A percentile compares a stretch with the other conserved stretches of the same genome.
Conservation (phyloP, 73 alveolate genomes). For the Paramecium bursaria region DNA sequence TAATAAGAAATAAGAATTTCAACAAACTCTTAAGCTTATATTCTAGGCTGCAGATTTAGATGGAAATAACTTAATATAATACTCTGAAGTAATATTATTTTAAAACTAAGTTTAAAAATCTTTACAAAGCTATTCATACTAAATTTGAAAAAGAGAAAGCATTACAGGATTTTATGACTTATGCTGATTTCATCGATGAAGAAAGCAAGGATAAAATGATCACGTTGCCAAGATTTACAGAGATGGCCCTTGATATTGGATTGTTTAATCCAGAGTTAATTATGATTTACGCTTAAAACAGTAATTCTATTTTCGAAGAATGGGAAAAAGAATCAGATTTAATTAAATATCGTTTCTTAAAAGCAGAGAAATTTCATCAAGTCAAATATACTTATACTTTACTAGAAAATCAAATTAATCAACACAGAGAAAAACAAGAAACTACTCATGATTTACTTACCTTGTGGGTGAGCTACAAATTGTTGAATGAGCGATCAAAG, state of each 20-base stretch:
- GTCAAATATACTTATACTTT: constrained; percentile 42
- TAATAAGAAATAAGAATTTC: constrained; percentile 34
- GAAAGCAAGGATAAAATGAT: constrained; percentile 42
- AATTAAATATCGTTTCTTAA: constrained; percentile 20
- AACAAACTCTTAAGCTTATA: constrained; percentile 35
- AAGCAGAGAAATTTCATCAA: constrained; percentile 54
- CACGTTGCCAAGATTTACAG: constrained; percentile 49
- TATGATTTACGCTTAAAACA: neutral
- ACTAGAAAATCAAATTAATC: constrained; percentile 18
- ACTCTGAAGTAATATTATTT: constrained; percentile 23
- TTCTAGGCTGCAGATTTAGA: constrained; percentile 56
- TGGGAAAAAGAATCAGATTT: constrained; percentile 34
- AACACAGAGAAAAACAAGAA: neutral
- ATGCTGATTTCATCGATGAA: constrained; percentile 55
- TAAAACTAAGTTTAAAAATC: neutral
- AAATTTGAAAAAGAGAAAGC: constrained; percentile 11
- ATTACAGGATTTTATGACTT: constrained; percentile 25
- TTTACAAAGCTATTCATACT: constrained; percentile 48
- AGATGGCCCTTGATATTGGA: constrained; percentile 32
- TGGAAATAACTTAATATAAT: constrained; percentile 54
- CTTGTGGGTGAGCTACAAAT: constrained; percentile 39
- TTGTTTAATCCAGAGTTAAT: constrained; percentile 21
- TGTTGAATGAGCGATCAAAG: constrained; percentile 11
- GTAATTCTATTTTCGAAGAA: neutral
- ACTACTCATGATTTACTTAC: constrained; percentile 33